Conservation (phyloP, 805 yeast species). For the Candida khao-thaluensis region DNA sequence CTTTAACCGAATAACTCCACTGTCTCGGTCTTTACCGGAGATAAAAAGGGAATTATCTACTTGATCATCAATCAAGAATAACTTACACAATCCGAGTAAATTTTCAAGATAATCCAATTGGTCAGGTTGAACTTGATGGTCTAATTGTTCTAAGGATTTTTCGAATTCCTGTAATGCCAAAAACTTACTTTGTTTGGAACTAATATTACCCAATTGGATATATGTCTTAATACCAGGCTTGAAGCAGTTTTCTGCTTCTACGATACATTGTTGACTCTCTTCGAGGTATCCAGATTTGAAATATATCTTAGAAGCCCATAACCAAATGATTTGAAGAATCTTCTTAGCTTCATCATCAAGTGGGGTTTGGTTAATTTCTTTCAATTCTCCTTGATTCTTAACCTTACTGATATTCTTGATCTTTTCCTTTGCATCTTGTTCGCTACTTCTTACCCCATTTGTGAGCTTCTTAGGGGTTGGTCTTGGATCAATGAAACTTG, state of each 20-base stretch:
- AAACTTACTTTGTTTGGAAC: conserved; percentile 41
- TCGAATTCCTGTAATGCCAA: conserved; percentile 66
- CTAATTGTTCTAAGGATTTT: conserved; percentile 49
- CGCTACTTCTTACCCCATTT: conserved; percentile 4
- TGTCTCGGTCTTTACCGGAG: conserved; percentile 53
- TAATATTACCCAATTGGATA: conserved; percentile 48
- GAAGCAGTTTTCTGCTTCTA: conserved; percentile 60
- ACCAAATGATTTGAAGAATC: conserved; percentile 65
- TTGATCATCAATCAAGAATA: conserved; percentile 45
- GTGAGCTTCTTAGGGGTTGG: not conserved
- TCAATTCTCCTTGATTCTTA: conserved; percentile 5
- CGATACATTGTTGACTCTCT: conserved; percentile 70
- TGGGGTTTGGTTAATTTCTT: conserved; percentile 4
- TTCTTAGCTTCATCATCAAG: conserved; percentile 19
- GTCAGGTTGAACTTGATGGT: conserved; percentile 24
- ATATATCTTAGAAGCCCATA: conserved; percentile 69
- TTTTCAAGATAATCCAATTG: conserved; percentile 47
- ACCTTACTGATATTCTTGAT: conserved; percentile 19
- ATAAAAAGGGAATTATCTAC: conserved; percentile 41
- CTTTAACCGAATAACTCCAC: conserved; percentile 60
- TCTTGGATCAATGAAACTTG: conserved; percentile 38
- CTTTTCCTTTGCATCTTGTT: conserved; percentile 21
- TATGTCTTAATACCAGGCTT: conserved; percentile 49
- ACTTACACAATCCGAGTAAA: conserved; percentile 52
- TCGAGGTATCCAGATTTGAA: conserved; percentile 49